Conservation (phyloP, 1,284 basidiomycete species). For the Ceratobasidium sp. region DNA sequence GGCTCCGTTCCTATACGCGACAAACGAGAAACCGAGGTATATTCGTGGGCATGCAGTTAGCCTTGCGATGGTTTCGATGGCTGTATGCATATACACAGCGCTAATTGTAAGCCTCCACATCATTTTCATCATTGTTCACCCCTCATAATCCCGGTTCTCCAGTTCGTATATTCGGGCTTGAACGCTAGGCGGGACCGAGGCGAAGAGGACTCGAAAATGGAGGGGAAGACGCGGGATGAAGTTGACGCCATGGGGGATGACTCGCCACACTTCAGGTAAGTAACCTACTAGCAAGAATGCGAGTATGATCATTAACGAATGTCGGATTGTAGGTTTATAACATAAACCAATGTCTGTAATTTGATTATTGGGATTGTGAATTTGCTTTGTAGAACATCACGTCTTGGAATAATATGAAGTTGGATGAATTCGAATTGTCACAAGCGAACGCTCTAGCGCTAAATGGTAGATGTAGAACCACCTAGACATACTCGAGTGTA, state of each 20-base stretch:
- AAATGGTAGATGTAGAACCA: no score
- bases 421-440: no score
- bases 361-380: no score
- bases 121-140: neutral
- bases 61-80: slow-evolving; percentile 46
- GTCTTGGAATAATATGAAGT: no score
- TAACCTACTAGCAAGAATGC: neutral
- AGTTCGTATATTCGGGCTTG: slow-evolving; percentile 26
- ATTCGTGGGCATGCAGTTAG: slow-evolving; percentile 47
- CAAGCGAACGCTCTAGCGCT: no score
- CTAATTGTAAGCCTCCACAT: slow-evolving; percentile 24
- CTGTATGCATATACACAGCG: slow-evolving; percentile 28
- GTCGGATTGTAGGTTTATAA: neutral
- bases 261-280: slow-evolving; percentile 43
- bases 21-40: slow-evolving; percentile 46
- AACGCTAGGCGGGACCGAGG: slow-evolving; percentile 45
- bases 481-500: no score
- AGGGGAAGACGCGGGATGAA: slow-evolving; percentile 42
- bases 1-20: slow-evolving; percentile 47
- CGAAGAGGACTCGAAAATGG: slow-evolving; percentile 43
- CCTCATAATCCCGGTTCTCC: neutral
- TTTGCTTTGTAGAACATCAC: no score
- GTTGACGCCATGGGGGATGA: slow-evolving; percentile 47
- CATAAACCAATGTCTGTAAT: neutral
- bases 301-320: neutral